Conservation (phyloP, 192 early-diverging fungal species). For the Rhizophagus prolifer region DNA sequence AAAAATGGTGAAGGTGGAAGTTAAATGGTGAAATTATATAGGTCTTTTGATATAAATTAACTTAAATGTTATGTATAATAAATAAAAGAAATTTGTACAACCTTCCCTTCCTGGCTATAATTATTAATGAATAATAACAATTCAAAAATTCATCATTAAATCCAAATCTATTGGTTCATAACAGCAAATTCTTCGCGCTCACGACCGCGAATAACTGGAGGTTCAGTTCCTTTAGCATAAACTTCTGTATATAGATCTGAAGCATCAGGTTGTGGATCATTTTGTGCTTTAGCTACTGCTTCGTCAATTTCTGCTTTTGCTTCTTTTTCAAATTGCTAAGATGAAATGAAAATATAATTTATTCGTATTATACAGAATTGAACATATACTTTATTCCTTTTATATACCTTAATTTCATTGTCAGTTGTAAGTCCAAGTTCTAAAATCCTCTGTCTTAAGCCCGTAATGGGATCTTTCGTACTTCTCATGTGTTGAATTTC, state of each 20-base stretch:
- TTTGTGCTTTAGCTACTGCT: slow-evolving; percentile 81
- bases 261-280: slow-evolving; percentile 67
- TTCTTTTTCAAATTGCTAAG: slow-evolving; percentile 81
- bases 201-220: slow-evolving; percentile 74
- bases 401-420: slow-evolving; percentile 77
- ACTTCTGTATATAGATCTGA: slow-evolving; percentile 79
- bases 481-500: slow-evolving; percentile 98
- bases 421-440: slow-evolving; percentile 71
- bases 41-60: no score
- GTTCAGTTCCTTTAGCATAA: slow-evolving; percentile 77
- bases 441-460: slow-evolving; percentile 81
- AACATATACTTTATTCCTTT: neutral
- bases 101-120: no score
- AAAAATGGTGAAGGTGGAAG: slow-evolving; percentile 1
- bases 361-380: neutral
- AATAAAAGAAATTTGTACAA: neutral
- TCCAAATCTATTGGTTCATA: neutral
- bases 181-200: slow-evolving; percentile 68
- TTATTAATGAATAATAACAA: neutral
- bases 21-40: neutral
- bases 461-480: slow-evolving; percentile 90
- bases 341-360: neutral
- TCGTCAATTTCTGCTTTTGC: slow-evolving; percentile 83
- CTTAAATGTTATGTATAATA: no score
- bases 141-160: no score